Evolutionary conservation across 2,329 filamentous ascomycete species (phyloP).

Genomic region (Geosmithia putterillii): DNA sequence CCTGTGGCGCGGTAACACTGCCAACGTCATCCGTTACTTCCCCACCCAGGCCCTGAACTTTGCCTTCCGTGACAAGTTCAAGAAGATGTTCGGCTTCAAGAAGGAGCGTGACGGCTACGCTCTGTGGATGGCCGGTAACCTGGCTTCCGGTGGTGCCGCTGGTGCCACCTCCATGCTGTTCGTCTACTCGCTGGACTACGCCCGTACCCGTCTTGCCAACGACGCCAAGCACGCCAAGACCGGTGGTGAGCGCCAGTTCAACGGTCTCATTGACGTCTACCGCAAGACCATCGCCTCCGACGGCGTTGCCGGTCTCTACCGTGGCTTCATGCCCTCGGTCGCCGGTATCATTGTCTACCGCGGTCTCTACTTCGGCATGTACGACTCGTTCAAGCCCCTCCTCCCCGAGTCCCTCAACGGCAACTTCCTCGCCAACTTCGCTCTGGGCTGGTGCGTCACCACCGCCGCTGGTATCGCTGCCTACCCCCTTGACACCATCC

Average conservation of each 20-base stretch:
- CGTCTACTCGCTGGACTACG: slow-evolving; percentile 99
- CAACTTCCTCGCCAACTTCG: slow-evolving; percentile 99
- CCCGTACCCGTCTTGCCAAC: slow-evolving; percentile 99
- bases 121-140: slow-evolving; percentile 99
- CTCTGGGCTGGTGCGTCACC: slow-evolving; percentile 97
- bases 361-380: slow-evolving; percentile 99
- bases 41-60: slow-evolving; percentile 99
- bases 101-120: slow-evolving; percentile 97
- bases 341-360: slow-evolving; percentile 99
- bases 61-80: slow-evolving; percentile 99
- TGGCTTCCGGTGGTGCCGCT: slow-evolving; percentile 99
- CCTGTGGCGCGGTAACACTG: slow-evolving; percentile 99
- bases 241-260: slow-evolving; percentile 98
- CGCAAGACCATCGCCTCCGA: slow-evolving; percentile 98
- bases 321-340: slow-evolving; percentile 99
- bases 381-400: slow-evolving; percentile 99
- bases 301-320: slow-evolving; percentile 99
- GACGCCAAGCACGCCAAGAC: slow-evolving; percentile 98
- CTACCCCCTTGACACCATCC: slow-evolving; percentile 99
- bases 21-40: slow-evolving; percentile 99
- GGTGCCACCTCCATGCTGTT: slow-evolving; percentile 99
- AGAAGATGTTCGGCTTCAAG: slow-evolving; percentile 99
- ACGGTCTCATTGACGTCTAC: slow-evolving; percentile 99
- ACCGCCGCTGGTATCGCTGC: slow-evolving; percentile 99
- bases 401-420: slow-evolving; percentile 83